phyloP scores from a whole-genome alignment of 805 yeast species.

The Nakazawaea populi region DNA sequence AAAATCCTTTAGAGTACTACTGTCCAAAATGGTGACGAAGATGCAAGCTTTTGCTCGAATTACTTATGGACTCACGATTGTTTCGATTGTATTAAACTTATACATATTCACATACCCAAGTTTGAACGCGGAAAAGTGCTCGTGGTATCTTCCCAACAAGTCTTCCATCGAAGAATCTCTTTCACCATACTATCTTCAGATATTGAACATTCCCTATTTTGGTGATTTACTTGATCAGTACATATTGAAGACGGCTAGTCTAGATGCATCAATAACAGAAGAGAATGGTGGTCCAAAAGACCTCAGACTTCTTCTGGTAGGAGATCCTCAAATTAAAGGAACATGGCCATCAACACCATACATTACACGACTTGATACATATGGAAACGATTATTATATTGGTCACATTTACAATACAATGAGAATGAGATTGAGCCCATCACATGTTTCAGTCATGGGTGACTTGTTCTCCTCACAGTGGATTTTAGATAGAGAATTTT shows the following conservation, averaged over 20 bases:
- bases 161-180: slow-evolving; percentile 16
- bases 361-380: slow-evolving; percentile 72
- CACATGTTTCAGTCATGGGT: slow-evolving; percentile 86
- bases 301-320: slow-evolving; percentile 73
- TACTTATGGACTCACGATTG: slow-evolving; percentile 18
- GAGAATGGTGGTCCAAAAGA: slow-evolving; percentile 28
- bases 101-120: slow-evolving; percentile 79
- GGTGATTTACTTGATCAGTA: slow-evolving; percentile 27
- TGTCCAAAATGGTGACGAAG: neutral
- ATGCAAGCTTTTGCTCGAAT: neutral
- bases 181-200: slow-evolving; percentile 7
- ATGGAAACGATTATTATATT: slow-evolving; percentile 83
- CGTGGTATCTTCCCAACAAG: slow-evolving; percentile 43
- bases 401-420: slow-evolving; percentile 76
- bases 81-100: slow-evolving; percentile 45
- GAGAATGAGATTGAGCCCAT: slow-evolving; percentile 60
- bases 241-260: slow-evolving; percentile 16
- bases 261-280: slow-evolving; percentile 12
- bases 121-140: slow-evolving; percentile 44
- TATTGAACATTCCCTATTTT: slow-evolving; percentile 23
- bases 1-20: no score
- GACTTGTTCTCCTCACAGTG: slow-evolving; percentile 93
- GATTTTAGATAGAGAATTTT: slow-evolving; percentile 85
- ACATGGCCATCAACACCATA: slow-evolving; percentile 67
- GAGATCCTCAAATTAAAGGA: slow-evolving; percentile 97